Percentiles rank a stretch among this genome's conserved stretches.
phyloP scores from a whole-genome alignment of 179 eudicot genomes.

The Corrigiola litoralis region DNA sequence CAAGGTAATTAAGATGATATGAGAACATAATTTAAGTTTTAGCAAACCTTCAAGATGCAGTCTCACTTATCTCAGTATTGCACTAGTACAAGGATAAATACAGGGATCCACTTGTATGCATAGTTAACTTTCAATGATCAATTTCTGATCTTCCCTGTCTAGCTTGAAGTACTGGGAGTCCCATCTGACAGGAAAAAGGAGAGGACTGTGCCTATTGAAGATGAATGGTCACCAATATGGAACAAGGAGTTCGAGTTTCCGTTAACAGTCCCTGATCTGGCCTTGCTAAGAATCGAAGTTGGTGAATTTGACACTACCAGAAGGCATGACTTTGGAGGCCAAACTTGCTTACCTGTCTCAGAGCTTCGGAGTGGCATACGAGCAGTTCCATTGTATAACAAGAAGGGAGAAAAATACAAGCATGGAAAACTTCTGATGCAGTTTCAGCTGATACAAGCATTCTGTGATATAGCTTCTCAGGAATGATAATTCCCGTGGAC shows the following conservation, averaged over 20 bases:
- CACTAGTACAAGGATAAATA: too few relatives aligned
- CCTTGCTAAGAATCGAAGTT: constrained; percentile 45
- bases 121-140: too few relatives aligned
- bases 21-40: not conserved
- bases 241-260: constrained; percentile 44
- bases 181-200: constrained; percentile 23
- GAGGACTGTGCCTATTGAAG: constrained; percentile 25
- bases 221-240: constrained; percentile 47
- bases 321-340: constrained; percentile 43
- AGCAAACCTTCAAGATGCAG: too few relatives aligned
- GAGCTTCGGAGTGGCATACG: constrained; percentile 38
- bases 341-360: constrained; percentile 44
- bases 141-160: constrained; percentile 10
- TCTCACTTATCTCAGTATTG: too few relatives aligned
- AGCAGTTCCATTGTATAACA: constrained; percentile 32
- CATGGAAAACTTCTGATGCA: constrained; percentile 38
- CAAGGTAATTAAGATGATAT: constrained; percentile 21
- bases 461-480: too few relatives aligned
- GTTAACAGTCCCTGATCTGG: constrained; percentile 45
- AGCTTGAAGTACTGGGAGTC: constrained; percentile 48
- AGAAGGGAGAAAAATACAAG: constrained; percentile 36
- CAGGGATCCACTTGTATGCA: too few relatives aligned
- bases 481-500: too few relatives aligned
- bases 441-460: constrained; percentile 28
- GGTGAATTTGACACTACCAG: constrained; percentile 30